These are phyloP conservation scores for Ganoderma sp. DNA, from an alignment of 1,284 basidiomycete species.

Conservation along the genomic window DNA sequence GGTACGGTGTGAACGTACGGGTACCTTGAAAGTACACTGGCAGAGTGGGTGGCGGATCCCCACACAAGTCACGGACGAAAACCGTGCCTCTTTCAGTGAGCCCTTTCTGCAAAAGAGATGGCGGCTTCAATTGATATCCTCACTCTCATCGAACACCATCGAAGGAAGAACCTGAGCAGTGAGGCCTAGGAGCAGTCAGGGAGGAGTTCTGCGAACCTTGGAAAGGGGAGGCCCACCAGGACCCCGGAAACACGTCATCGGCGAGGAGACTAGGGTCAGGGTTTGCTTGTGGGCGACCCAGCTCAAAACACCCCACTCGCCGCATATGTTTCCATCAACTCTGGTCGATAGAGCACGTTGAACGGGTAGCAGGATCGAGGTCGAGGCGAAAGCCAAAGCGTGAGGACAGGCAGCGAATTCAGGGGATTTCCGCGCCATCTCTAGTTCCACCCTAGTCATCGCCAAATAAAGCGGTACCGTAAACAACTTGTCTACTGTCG, in stretches of 20 bases:
- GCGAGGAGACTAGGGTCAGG: neutral
- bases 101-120: neutral
- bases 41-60: too few relatives aligned
- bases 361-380: neutral
- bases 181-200: neutral
- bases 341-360: neutral
- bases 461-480: constrained; percentile 36
- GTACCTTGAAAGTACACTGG: too few relatives aligned
- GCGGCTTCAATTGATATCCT: neutral
- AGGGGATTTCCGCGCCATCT: constrained; percentile 3
- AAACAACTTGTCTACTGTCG: constrained; percentile 40
- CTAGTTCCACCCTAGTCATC: constrained; percentile 31
- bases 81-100: neutral
- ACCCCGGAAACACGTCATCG: neutral
- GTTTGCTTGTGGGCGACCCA: neutral
- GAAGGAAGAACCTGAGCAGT: neutral
- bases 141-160: neutral
- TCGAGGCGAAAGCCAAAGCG: neutral
- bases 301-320: neutral
- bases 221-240: neutral
- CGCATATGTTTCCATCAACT: neutral
- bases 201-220: neutral
- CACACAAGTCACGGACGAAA: too few relatives aligned
- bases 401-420: neutral
- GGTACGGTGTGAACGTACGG: too few relatives aligned